Percentiles rank a stretch among this genome's conserved stretches.
Evolutionary conservation across 306 rosid species (phyloP).

Genomic region (Cucurbita ficifolia): DNA sequence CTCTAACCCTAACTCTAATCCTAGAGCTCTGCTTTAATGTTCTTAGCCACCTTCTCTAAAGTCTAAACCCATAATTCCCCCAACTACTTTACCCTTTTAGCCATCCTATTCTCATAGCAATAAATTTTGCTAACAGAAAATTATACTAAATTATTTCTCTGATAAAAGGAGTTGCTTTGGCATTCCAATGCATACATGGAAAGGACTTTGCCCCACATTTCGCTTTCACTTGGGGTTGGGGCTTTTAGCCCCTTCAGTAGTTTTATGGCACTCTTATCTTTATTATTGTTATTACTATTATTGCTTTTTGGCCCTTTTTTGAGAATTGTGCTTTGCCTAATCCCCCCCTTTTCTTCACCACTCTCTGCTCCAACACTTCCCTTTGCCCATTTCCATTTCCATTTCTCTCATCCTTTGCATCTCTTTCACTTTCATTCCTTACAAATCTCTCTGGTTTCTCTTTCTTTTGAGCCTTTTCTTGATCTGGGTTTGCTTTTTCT

Average conservation of each 20-base stretch:
- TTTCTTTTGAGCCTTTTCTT: not conserved
- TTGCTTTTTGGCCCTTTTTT: constrained; percentile 32
- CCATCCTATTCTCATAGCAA: not conserved
- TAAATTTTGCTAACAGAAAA: not conserved
- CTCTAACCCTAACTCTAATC: not conserved
- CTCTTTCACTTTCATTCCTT: too few relatives aligned
- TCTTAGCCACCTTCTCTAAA: not conserved
- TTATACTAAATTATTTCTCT: not conserved
- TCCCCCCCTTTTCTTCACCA: constrained; percentile 25
- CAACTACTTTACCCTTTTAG: constrained; percentile 18
- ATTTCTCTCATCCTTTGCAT: too few relatives aligned
- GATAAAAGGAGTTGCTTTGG: constrained; percentile 1
- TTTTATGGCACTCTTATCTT: constrained; percentile 20
- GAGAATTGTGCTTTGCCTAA: constrained; percentile 43
- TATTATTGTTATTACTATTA: constrained; percentile 40
- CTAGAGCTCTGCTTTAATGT: not conserved
- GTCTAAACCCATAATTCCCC: constrained; percentile 6
- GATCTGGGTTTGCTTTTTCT: not conserved
- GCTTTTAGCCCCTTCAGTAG: constrained; percentile 16
- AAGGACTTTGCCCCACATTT: constrained; percentile 22
- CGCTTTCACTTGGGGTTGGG: constrained; percentile 24
- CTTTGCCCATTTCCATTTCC: constrained; percentile 4
- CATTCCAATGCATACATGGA: constrained; percentile 22
- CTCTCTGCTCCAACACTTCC: constrained; percentile 7
- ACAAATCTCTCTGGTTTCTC: not conserved